Percentiles rank a stretch among this genome's conserved stretches.
phyloP scores from a whole-genome alignment of 768 basidiomycete species.

The Butyriboletus loyo region DNA sequence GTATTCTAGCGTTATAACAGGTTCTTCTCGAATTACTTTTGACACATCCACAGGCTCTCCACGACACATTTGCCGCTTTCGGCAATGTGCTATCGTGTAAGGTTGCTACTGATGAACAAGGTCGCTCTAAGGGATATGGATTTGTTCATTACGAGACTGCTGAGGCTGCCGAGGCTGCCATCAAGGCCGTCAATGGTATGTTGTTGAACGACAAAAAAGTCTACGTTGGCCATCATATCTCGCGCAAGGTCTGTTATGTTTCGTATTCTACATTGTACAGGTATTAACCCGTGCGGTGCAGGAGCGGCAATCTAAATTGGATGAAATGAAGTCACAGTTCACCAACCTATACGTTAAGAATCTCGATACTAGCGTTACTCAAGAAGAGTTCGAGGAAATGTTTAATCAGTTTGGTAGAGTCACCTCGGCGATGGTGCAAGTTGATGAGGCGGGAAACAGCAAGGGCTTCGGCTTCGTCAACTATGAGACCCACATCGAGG shows the following conservation, averaged over 20 bases:
- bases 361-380: constrained; percentile 76
- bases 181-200: constrained; percentile 99
- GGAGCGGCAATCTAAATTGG: constrained; percentile 98
- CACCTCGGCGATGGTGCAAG: constrained; percentile 83
- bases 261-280: too few species aligned
- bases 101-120: constrained; percentile 94
- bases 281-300: constrained; percentile 25
- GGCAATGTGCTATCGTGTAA: constrained; percentile 99
- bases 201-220: constrained; percentile 99
- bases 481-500: constrained; percentile 90
- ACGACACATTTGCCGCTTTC: constrained; percentile 99
- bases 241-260: constrained; percentile 70
- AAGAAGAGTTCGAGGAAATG: constrained; percentile 82
- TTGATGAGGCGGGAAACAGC: constrained; percentile 88
- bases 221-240: constrained; percentile 95
- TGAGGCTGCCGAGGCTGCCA: constrained; percentile 92
- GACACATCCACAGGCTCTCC: constrained; percentile 68
- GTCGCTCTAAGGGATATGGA: constrained; percentile 95
- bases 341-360: constrained; percentile 99
- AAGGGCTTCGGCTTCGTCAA: constrained; percentile 99
- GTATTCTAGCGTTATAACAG: constrained; percentile 30
- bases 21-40: not conserved
- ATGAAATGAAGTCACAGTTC: constrained; percentile 95
- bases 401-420: constrained; percentile 77
- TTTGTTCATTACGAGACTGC: constrained; percentile 99